A percentile compares a stretch with the other conserved stretches of the same genome.
phyloP scores from a whole-genome alignment of 768 basidiomycete species.

The Macrolepiota albuminosa region DNA sequence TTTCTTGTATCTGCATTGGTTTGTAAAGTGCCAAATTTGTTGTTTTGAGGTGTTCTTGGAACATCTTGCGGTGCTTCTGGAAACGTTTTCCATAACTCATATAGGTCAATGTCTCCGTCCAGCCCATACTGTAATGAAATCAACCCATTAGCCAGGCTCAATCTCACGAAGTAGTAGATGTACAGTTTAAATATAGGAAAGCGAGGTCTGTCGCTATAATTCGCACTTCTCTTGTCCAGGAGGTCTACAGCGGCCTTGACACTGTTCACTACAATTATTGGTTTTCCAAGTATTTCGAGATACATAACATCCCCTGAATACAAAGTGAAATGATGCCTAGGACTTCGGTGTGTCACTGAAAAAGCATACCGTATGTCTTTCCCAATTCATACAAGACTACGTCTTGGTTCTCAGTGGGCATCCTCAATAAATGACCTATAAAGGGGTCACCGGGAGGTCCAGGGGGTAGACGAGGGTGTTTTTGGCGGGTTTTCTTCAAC shows the following conservation, averaged over 20 bases:
- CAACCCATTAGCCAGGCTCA: not conserved
- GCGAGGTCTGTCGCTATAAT: constrained; percentile 29
- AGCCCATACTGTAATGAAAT: constrained; percentile 8
- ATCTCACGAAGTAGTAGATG: not conserved
- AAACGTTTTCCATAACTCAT: constrained; percentile 22
- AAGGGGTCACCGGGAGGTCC: constrained; percentile 33
- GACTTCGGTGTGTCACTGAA: not conserved
- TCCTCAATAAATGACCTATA: constrained; percentile 28
- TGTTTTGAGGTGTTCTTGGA: constrained; percentile 22
- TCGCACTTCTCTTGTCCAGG: constrained; percentile 33
- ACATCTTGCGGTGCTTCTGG: constrained; percentile 18
- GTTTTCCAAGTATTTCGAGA: constrained; percentile 16
- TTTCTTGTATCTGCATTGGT: constrained; percentile 20
- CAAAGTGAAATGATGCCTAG: not conserved
- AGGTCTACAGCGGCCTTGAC: constrained; percentile 32
- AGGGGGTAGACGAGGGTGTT: constrained; percentile 18
- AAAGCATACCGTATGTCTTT: constrained; percentile 25
- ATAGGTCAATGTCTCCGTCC: not conserved
- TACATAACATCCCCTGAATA: constrained; percentile 10
- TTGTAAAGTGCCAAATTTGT: constrained; percentile 11
- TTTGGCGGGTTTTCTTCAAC: not conserved
- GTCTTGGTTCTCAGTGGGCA: constrained; percentile 22
- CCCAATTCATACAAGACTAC: constrained; percentile 24
- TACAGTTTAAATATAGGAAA: constrained; percentile 8
- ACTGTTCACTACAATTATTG: constrained; percentile 28